Evolutionary conservation across 1,284 basidiomycete genomes (phyloP), one percentile per base, ranked within the genome.

Genomic region (Ustilago crameri): DNA sequence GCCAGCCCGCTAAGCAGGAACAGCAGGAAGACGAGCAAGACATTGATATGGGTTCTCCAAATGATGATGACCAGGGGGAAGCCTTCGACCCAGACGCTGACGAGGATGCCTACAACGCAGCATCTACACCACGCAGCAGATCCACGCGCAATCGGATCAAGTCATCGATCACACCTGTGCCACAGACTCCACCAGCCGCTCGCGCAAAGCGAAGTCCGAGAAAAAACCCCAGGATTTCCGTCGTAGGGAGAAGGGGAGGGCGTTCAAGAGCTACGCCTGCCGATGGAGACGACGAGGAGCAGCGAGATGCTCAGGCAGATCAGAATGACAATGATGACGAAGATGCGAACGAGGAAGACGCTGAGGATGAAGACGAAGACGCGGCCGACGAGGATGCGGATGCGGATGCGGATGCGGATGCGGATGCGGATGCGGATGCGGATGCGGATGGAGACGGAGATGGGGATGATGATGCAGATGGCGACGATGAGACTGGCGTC

Each of bases 1-100:
- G 71, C 5, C 65, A 74, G 43, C 35, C 54, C 1, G 48, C 64
- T 14, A 60, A 64, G 43, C 60, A 41, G 15, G 62, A 63, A 27
- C 42, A 51, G n/a, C 24, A 48, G 8, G 60, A 44, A 8, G 50
- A 8, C 8, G 37, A 46, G 8, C 38, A 58, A 18, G 61, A 68
- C 23, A 47, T 53, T 32, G 50, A 58, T 1, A 66, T 60, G 58
- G 47, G 20, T 9, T 52, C 53, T 1, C 24, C 48, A 26, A n/a
- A 52, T 20, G 54, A 42, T 23, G 67, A 54, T 12, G 61, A 22
- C 1, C 30, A 41, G 4, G 51, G 22, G 12, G 53, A 48, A 9
- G 48, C 48, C 1, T 43, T 32, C 22, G 50, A 51, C 18, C 50
- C 14, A 18, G 62, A 50, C 15, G 53, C 45, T 2, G 47, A 52